Conservation (phyloP, 768 basidiomycete genomes). For the Tylopilus cervinicoccineus region DNA sequence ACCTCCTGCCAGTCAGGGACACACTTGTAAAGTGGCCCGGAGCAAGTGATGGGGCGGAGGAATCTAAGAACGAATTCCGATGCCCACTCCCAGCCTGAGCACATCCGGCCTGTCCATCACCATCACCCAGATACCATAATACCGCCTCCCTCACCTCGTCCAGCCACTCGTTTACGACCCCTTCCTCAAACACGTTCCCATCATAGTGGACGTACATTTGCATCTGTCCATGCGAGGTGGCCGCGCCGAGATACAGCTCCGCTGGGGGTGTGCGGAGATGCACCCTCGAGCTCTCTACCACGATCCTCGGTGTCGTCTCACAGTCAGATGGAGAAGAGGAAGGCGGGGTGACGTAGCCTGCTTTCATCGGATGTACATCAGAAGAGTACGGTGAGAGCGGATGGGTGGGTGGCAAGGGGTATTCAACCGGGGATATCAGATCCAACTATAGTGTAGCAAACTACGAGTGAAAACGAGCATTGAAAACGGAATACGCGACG, state of each 20-base stretch:
- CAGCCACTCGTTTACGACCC: conserved; percentile 44
- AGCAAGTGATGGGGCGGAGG: too few species aligned
- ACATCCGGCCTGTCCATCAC: too few species aligned
- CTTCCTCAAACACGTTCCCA: conserved; percentile 42
- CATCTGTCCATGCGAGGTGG: conserved; percentile 32
- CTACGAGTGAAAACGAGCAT: not conserved
- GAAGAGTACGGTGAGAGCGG: conserved; percentile 21
- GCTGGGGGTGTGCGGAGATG: conserved; percentile 41
- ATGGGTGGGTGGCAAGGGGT: conserved; percentile 28
- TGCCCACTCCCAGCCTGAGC: too few species aligned
- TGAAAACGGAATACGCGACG: not conserved
- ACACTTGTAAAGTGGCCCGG: too few species aligned
- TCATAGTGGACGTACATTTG: conserved; percentile 38
- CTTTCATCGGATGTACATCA: conserved; percentile 11
- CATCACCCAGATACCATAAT: conserved; percentile 31
- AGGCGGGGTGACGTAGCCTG: conserved; percentile 3
- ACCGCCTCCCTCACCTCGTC: conserved; percentile 38
- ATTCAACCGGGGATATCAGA: conserved; percentile 31
- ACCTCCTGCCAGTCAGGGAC: too few species aligned
- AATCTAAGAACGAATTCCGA: too few species aligned
- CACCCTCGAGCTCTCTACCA: conserved; percentile 2
- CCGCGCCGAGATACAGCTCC: conserved; percentile 43
- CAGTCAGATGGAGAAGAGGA: not conserved
- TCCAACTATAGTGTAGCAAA: conserved; percentile 31
- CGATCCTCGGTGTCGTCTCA: conserved; percentile 6